Base-by-base conservation (phyloP, 148 eudicot species). In the Limonium bicolor region DNA sequence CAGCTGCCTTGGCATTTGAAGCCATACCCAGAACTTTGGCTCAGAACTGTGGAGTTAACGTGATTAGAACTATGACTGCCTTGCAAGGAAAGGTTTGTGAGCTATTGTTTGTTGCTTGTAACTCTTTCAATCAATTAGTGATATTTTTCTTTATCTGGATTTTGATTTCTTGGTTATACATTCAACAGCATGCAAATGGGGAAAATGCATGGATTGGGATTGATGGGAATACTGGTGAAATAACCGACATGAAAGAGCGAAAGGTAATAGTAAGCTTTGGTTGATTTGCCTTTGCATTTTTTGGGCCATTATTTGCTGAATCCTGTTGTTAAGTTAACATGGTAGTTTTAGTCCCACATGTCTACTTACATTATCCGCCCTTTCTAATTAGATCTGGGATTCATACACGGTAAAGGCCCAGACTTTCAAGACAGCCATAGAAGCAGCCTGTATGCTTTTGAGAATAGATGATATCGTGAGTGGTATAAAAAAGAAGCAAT, bases 151-250 rank as follows among this genome's bases (percentile, higher is more conserved):
- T n/a, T n/a, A n/a, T n/a, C n/a, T n/a, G n/a, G n/a, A n/a, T n/a
- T n/a, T n/a, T n/a, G n/a, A n/a, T n/a, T n/a, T n/a, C n/a, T n/a
- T n/a, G n/a, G n/a, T n/a, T n/a, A n/a, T n/a, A n/a, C n/a, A n/a
- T n/a, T n/a, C n/a, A n/a, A n/a, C 51, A 88, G 96, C 94, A 88
- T 61, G 94, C 90, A 43, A 74, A 68, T 61, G 94, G 90, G 40
- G 96, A 88, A 55, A 88, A 88, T 70, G 80, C 94, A 26, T 88
- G 94, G 96, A 64, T 56, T 37, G 96, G 94, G 58, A 82, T 88
- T n/a, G 94, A 88, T 55, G 96, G 96, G 37, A 88, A 77, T 58
- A 62, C 92, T 15, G 96, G 96, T 65, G 92, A 59, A 53, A 79
- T 80, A 46, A 57, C 86, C 16, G 92, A 88, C 62, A 88, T 83